Evolutionary conservation across 257 asterid genomes (phyloP), one percentile per base, ranked within the genome.

Genomic region (Solanum chmielewskii): DNA sequence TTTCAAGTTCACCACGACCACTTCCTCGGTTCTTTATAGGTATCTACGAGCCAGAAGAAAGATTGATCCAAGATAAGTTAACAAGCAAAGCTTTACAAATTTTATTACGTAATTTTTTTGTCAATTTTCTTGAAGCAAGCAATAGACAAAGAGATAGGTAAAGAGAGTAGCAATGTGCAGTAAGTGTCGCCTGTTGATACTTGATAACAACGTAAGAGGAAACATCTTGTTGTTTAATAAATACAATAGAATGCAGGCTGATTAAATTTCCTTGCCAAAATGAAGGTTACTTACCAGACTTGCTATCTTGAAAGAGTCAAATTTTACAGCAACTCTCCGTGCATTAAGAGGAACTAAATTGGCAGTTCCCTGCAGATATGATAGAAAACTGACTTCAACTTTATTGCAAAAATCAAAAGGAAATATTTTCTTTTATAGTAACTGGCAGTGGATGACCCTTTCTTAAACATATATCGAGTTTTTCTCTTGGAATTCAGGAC

Each of bases 1-100:
- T 92, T 90, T 94, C 97, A 84, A 94, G 89, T 88, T 93, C 93
- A 60, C 97, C 97, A 37, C 96, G 95, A 15, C 96, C 97, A 88
- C 97, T 93, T 87, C 96, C 95, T 31, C 93, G 95, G 2, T 90
- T 87, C 42, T 88, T 91, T 59, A 94, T 91, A 37, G 94, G 93
- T 89, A 94, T 93, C 97, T 94, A 70, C 21, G 42, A 64, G 39
- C 29, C 86, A 83, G 9, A 45, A 75, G 33, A 47, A 80, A 20
- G 37, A 78, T 68, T 52, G 62, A 69, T 59, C 73, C 21, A 45
- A 37, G 62, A 87, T 27, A 83, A 62, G 33, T 35, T 27, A 29
- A 33, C 9, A 75, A 14, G 84, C 21, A 45, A 77, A 45, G 27
- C 66, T 27, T 78, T 25, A 78, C 16, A 15, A 7, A 45, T 27